Evolutionary conservation across 2,329 filamentous ascomycete species (phyloP), one percentile per base, ranked within the genome.

Genomic region (Colletotrichum scovillei): DNA sequence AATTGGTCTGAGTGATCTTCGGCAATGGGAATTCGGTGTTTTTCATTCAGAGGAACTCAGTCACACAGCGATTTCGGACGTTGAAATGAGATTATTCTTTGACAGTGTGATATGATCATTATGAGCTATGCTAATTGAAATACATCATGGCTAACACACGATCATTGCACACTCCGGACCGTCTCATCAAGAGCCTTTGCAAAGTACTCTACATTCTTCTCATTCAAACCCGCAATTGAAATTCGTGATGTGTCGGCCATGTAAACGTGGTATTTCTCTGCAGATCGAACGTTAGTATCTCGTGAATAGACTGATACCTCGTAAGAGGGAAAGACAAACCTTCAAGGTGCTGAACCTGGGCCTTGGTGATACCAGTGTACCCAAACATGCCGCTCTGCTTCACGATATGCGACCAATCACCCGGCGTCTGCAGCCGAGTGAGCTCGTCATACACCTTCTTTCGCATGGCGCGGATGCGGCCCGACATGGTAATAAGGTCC

Each of bases 321-420:
- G 19, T 9, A 19, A n/a, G 42, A 19, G 5, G 42, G 2, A 3
- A 63, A 5, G 19, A 53, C 79, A 67, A 76, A 80, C 80, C 78
- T 77, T 82, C 79, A 0, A 82, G 72, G 1, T 75, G 72, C 4
- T 74, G 74, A 9, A 90, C 87, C 75, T 90, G 88, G 4, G 79
- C 72, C 72, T 86, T 84, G 5, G 74, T 85, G 73, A 91, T 79
- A 0, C 88, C 89, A 0, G 87, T 88, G 70, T 82, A 84, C 0
- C 80, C 80, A 75, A 85, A 85, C 83, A 85, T 85, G 32, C 83
- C 83, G 12, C 76, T 82, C 67, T 85, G 83, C 24, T 78, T 78
- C 0, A 81, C 75, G 8, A 85, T 76, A 55, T 83, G 82, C 1
- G 77, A 76, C 83, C 83, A 85, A 28, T 79, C 74, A 0, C 83